Conservation (phyloP, 2,329 filamentous ascomycete genomes). For the Trichothecium sympodiale region DNA sequence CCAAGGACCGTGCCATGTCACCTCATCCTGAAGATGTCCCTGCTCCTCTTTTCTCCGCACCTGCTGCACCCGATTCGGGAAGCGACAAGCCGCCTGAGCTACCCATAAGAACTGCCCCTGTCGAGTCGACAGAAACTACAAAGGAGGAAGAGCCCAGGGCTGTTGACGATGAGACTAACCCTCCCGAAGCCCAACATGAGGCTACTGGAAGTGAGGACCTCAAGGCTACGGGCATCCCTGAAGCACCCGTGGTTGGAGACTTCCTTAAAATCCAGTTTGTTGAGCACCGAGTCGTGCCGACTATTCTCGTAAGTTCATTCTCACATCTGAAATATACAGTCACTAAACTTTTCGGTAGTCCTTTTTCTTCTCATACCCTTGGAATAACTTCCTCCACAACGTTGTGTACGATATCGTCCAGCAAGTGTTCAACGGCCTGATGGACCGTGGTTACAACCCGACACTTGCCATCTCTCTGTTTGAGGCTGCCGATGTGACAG, state of each 20-base stretch:
- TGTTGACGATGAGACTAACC: not conserved
- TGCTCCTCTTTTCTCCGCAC: constrained; percentile 42
- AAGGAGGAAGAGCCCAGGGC: not conserved
- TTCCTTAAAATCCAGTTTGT: constrained; percentile 95
- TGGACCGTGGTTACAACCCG: constrained; percentile 91
- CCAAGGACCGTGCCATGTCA: constrained; percentile 21
- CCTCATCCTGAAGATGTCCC: constrained; percentile 58
- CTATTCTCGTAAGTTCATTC: constrained; percentile 63
- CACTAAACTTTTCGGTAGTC: constrained; percentile 41
- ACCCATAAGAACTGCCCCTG: not conserved
- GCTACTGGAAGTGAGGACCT: not conserved
- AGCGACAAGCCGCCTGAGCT: constrained; percentile 12
- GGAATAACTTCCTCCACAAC: constrained; percentile 99
- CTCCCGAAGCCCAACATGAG: not conserved
- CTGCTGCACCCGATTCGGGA: constrained; percentile 16
- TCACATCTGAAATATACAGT: not conserved
- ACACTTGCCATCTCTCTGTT: constrained; percentile 87
- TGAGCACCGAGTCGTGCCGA: constrained; percentile 85
- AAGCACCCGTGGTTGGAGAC: constrained; percentile 76
- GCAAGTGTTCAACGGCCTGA: constrained; percentile 96
- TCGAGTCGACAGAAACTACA: not conserved
- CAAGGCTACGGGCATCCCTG: constrained; percentile 11
- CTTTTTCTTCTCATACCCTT: constrained; percentile 97
- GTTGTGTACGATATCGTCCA: constrained; percentile 98
- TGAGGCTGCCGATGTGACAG: constrained; percentile 78